These are phyloP conservation scores for Naganishia cerealis DNA, from an alignment of 1,284 basidiomycete species.

Conservation along the genomic window DNA sequence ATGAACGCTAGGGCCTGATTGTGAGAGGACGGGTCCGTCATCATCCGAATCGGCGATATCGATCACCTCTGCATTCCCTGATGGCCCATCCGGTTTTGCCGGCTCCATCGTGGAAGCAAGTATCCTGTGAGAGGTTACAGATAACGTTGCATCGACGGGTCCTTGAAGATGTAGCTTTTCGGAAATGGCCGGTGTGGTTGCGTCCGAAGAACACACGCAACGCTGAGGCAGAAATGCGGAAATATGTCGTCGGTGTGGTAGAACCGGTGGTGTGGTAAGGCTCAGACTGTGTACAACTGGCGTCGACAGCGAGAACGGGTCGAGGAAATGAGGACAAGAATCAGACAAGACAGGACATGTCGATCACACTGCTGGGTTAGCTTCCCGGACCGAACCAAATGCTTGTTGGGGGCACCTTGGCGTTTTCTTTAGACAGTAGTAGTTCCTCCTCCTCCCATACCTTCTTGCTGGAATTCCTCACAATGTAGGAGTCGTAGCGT, in stretches of 20 bases:
- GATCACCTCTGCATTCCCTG: not conserved
- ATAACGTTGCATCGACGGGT: not conserved
- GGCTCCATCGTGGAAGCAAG: not conserved
- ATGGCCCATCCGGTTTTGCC: not conserved
- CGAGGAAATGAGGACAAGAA: too few relatives aligned
- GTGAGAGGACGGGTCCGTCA: not conserved
- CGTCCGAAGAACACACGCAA: too few relatives aligned
- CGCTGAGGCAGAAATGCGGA: too few relatives aligned
- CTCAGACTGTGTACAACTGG: too few relatives aligned
- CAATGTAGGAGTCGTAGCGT: too few relatives aligned
- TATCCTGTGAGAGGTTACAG: not conserved
- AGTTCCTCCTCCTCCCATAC: too few relatives aligned
- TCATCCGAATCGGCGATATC: slow-evolving; percentile 19
- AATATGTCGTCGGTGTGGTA: too few relatives aligned
- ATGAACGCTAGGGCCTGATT: not conserved
- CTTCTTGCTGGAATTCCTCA: too few relatives aligned
- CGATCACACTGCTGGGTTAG: not conserved
- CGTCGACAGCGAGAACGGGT: too few relatives aligned
- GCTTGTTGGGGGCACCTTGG: not conserved
- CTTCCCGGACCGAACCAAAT: not conserved
- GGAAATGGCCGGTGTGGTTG: not conserved
- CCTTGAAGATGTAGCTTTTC: not conserved
- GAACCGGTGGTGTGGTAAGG: too few relatives aligned
- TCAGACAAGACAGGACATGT: too few relatives aligned
- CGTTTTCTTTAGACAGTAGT: too few relatives aligned